Evolutionary conservation across 495 filamentous ascomycete species (phyloP).

Genomic region (Xylaria curta): DNA sequence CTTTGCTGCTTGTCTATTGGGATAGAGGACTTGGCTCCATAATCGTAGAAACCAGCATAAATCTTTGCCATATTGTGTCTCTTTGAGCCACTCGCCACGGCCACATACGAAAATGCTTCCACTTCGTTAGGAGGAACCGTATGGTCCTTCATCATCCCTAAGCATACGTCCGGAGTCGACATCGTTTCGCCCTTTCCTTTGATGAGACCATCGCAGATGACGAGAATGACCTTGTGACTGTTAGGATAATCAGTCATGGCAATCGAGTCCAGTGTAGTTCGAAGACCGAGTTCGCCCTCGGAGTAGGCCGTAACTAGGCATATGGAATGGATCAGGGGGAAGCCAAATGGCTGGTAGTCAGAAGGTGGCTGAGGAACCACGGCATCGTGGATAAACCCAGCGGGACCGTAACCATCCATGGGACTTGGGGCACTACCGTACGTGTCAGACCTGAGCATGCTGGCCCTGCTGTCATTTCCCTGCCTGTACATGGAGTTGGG

Average conservation of each 20-base stretch:
- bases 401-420: slow-evolving; percentile 77
- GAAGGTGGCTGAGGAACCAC: slow-evolving; percentile 98
- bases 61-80: slow-evolving; percentile 99
- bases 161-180: slow-evolving; percentile 87
- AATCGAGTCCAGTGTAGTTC: slow-evolving; percentile 94
- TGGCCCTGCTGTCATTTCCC: slow-evolving; percentile 69
- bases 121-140: slow-evolving; percentile 80
- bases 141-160: slow-evolving; percentile 95
- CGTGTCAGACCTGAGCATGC: slow-evolving; percentile 58
- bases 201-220: slow-evolving; percentile 97
- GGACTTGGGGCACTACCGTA: slow-evolving; percentile 63
- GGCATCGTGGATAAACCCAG: slow-evolving; percentile 91
- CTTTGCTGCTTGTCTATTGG: slow-evolving; percentile 90
- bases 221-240: slow-evolving; percentile 94
- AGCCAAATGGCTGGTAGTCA: slow-evolving; percentile 96
- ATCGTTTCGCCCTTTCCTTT: slow-evolving; percentile 90
- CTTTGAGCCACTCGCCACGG: slow-evolving; percentile 94
- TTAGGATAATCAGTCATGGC: slow-evolving; percentile 98
- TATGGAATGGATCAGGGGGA: slow-evolving; percentile 89
- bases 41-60: slow-evolving; percentile 97
- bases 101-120: slow-evolving; percentile 90
- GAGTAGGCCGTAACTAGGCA: slow-evolving; percentile 98
- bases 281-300: slow-evolving; percentile 89
- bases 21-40: slow-evolving; percentile 79
- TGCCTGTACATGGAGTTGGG: slow-evolving; percentile 74